These are phyloP conservation scores for Neurospora tetrasperma DNA, from an alignment of 495 filamentous ascomycete species.

Conservation along the genomic window DNA sequence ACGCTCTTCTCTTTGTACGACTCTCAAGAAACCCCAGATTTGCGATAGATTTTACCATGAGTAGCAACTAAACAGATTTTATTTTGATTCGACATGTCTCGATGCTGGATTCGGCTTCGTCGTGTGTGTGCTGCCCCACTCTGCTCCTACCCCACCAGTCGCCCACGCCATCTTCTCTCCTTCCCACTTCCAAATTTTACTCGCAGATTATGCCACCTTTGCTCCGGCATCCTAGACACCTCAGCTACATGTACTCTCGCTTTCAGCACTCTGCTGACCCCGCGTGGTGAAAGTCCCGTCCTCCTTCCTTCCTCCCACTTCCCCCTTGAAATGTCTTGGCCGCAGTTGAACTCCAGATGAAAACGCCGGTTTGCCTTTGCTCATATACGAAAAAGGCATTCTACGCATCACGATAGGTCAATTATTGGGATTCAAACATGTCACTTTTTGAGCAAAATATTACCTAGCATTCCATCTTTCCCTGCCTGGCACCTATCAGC, in stretches of 20 bases:
- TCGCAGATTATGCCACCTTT: neutral
- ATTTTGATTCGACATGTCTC: neutral
- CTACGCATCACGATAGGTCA: accelerated
- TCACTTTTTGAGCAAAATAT: accelerated
- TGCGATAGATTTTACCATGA: too few species aligned
- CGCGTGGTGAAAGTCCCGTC: neutral
- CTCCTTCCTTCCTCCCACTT: neutral
- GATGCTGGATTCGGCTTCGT: neutral
- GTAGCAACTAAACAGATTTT: too few species aligned
- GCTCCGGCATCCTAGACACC: neutral
- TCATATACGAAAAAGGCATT: neutral
- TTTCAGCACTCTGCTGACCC: neutral
- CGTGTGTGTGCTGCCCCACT: neutral
- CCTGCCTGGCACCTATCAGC: too few species aligned
- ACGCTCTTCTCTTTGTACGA: neutral
- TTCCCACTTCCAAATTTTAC: neutral
- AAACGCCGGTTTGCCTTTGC: neutral
- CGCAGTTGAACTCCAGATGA: neutral
- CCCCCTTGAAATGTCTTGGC: too few species aligned
- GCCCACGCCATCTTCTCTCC: neutral
- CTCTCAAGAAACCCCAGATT: neutral
- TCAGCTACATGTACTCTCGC: neutral
- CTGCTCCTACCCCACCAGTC: neutral
- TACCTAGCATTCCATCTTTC: too few species aligned
- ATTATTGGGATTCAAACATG: neutral